A percentile compares a stretch with the other conserved stretches of the same genome.
phyloP scores from a whole-genome alignment of 495 filamentous ascomycete genomes.

The Penicillium chermesinum region DNA sequence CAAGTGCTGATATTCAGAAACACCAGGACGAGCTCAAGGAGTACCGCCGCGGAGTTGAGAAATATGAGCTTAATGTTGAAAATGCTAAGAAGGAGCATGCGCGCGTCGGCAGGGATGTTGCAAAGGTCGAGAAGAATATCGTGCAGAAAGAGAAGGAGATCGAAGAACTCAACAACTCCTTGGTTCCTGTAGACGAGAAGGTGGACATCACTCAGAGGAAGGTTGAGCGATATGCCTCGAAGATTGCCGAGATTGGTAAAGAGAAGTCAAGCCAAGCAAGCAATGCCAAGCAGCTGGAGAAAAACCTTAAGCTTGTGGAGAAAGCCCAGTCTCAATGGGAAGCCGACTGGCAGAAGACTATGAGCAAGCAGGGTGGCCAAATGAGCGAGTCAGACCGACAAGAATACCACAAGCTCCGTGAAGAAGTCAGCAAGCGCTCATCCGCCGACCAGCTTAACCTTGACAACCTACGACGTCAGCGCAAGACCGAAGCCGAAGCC shows the following conservation, averaged over 20 bases:
- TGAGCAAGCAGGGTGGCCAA: conserved; percentile 80
- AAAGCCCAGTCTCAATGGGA: conserved; percentile 91
- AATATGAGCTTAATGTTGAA: conserved; percentile 76
- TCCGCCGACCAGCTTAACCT: conserved; percentile 77
- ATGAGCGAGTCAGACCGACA: conserved; percentile 81
- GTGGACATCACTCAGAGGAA: conserved; percentile 73
- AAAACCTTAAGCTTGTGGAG: conserved; percentile 74
- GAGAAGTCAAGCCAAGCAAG: conserved; percentile 66
- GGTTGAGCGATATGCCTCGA: conserved; percentile 57
- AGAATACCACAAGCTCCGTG: conserved; percentile 80
- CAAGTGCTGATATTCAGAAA: conserved; percentile 82
- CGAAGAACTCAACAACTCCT: conserved; percentile 74
- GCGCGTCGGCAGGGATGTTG: conserved; percentile 70
- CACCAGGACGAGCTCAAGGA: conserved; percentile 97
- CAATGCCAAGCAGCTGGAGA: conserved; percentile 65
- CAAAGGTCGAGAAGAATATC: conserved; percentile 76
- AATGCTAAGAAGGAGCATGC: conserved; percentile 83
- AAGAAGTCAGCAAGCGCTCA: conserved; percentile 80
- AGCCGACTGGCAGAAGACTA: conserved; percentile 71
- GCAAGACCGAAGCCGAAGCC: conserved; percentile 84
- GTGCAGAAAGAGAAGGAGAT: conserved; percentile 82
- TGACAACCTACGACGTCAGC: conserved; percentile 75
- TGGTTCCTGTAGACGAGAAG: conserved; percentile 91
- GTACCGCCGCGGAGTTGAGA: conserved; percentile 78
- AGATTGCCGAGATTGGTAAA: conserved; percentile 65